Base-by-base conservation (phyloP, 768 basidiomycete species). In the Lactarius vividus region DNA sequence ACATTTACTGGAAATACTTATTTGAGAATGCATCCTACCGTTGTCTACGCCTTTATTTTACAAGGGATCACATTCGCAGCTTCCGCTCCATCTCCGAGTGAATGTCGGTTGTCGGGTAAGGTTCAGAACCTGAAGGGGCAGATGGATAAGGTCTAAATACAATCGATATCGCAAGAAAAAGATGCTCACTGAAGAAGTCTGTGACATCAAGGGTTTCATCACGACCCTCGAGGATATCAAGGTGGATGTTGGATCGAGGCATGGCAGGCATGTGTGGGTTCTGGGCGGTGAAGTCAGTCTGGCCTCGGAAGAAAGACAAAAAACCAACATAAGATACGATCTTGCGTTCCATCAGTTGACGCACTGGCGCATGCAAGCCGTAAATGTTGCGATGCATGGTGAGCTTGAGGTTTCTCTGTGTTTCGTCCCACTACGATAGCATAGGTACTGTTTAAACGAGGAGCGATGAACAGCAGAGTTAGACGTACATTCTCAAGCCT, bases 301-400 rank as follows among this genome's bases (percentile, higher is more conserved):
- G 20, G 58, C 49, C 28, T 20, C 46, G 5, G 7, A 16, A 62
- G 3, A 23, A 28, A 68, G 18, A 42, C n/a, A 10, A 39, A 46
- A 37, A 8, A 79, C 89, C 70, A 71, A 96, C 96, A 63, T 84
- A 76, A 39, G 84, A 78, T 10, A 96, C 92, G 49, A 95, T 83
- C 80, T 89, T 90, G 73, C 94, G 86, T 76, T 99, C 97, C 97
- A 98, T 98, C 69, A 97, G 81, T 60, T 87, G 80, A 35, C 96
- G 85, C 77, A 96, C 85, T 2, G 97, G 97, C 23, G 91, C 88
- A 74, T 94, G 93, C 71, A 98, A 75, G 40, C 97, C 97, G 72
- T 88, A 89, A 37, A 89, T 74, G 75, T 93, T 87, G 54, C 96
- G 87, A 74, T 94, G 85, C 77, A 96, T 79, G 57, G 86, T 94